These are phyloP conservation scores for Pleurotus platypus DNA, from an alignment of 768 basidiomycete genomes.

Conservation along the genomic window DNA sequence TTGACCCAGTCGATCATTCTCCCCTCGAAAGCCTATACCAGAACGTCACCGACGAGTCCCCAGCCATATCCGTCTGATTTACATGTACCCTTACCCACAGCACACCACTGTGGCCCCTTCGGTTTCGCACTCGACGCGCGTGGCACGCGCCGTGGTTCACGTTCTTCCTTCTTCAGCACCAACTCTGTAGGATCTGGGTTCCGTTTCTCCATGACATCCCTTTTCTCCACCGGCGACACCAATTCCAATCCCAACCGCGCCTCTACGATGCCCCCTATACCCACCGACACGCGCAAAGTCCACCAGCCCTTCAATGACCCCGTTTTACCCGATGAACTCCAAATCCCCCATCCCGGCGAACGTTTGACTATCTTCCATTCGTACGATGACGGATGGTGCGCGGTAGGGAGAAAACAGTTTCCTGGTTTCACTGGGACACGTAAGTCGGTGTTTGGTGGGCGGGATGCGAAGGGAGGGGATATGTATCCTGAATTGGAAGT, in stretches of 20 bases:
- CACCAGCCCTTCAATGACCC: conserved; percentile 63
- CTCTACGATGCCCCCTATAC: conserved; percentile 18
- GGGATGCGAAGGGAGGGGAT: conserved; percentile 9
- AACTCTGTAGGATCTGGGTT: conserved; percentile 22
- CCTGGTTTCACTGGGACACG: conserved; percentile 21
- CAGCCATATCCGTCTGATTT: conserved; percentile 40
- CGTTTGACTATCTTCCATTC: conserved; percentile 57
- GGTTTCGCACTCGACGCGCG: conserved; percentile 32
- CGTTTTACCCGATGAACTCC: conserved; percentile 71
- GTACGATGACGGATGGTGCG: conserved; percentile 81
- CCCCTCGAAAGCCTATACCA: conserved; percentile 45
- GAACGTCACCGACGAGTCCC: conserved; percentile 26
- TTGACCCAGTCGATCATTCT: conserved; percentile 45
- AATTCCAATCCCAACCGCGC: conserved; percentile 20
- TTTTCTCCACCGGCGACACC: conserved; percentile 25
- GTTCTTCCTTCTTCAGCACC: conserved; percentile 23
- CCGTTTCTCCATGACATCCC: conserved; percentile 35
- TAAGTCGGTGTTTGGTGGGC: conserved; percentile 38
- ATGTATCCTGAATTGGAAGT: conserved; percentile 49
- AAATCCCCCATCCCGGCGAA: conserved; percentile 52
- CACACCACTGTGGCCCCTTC: conserved; percentile 23
- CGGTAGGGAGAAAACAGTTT: conserved; percentile 52
- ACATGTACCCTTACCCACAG: conserved; percentile 31
- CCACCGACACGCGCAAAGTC: conserved; percentile 43
- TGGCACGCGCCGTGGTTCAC: not conserved